Percentiles rank a stretch among this genome's conserved stretches.
Evolutionary conservation across 148 eudicot species (phyloP).

Genomic region (Pouteria glomerata): DNA sequence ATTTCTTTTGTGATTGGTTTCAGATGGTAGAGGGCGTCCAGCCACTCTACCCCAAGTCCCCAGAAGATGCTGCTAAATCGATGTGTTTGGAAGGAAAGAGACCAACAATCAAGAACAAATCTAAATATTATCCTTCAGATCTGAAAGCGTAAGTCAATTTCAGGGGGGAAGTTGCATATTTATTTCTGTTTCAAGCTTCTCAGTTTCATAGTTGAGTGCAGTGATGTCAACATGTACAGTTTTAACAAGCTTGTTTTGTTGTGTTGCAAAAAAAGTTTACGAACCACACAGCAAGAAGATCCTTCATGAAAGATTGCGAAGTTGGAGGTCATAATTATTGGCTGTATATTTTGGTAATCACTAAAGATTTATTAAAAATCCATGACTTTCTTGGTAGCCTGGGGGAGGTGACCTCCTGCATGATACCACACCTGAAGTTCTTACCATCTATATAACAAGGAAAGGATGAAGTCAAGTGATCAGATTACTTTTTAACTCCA

Average conservation of each 20-base stretch:
- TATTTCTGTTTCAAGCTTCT: background rate
- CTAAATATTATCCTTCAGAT: conserved; percentile 73
- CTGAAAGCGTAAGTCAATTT: conserved; percentile 72
- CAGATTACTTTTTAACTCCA: too few species aligned
- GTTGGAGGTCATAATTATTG: too few species aligned
- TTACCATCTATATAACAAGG: background rate
- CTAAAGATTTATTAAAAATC: background rate
- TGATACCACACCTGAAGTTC: background rate
- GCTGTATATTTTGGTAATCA: background rate
- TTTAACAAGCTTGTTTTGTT: background rate
- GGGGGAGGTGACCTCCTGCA: background rate
- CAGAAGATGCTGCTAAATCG: conserved; percentile 62
- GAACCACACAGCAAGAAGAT: background rate
- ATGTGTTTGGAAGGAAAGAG: conserved; percentile 79
- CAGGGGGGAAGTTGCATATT: conserved; percentile 1
- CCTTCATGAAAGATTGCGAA: background rate
- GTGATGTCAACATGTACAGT: background rate
- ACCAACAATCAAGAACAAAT: conserved; percentile 61
- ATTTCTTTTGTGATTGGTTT: conserved; percentile 1
- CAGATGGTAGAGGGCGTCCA: conserved; percentile 92
- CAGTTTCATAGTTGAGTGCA: background rate
- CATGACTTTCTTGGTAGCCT: background rate
- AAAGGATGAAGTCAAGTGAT: background rate
- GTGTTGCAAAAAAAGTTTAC: background rate
- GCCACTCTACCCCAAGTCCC: conserved; percentile 74